Evolutionary conservation across 768 basidiomycete species (phyloP).

Genomic region (Lactarius pseudohatsudake): DNA sequence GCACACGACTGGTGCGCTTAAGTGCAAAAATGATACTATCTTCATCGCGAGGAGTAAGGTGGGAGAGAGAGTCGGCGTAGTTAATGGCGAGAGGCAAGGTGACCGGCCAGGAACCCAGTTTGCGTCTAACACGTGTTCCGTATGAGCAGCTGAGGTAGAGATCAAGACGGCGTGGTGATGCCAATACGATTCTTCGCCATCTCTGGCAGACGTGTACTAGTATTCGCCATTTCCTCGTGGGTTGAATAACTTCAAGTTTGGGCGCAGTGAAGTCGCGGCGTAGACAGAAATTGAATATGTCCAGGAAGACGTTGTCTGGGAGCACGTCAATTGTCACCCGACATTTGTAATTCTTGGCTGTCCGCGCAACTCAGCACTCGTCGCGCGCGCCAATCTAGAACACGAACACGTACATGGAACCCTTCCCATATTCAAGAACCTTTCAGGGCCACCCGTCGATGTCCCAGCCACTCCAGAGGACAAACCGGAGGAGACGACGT

Average conservation of each 20-base stretch:
- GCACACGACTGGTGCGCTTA: background rate
- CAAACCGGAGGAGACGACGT: background rate
- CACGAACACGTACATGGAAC: background rate
- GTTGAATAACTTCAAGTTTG: background rate
- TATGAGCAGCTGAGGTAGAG: background rate
- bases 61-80: accelerated
- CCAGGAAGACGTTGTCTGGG: background rate
- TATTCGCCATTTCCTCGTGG: background rate
- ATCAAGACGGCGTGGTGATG: background rate
- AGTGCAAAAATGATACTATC: background rate
- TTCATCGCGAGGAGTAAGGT: background rate
- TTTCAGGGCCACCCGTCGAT: background rate
- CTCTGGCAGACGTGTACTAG: background rate
- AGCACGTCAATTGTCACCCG: background rate
- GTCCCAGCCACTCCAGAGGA: background rate
- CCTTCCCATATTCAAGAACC: background rate
- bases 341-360: background rate
- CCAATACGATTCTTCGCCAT: background rate
- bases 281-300: background rate
- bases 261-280: background rate
- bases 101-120: background rate
- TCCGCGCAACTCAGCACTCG: background rate
- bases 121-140: background rate
- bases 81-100: background rate
- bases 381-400: background rate